Percentiles rank a stretch among this genome's conserved stretches.
Conservation (phyloP, 495 filamentous ascomycete species). For the Neurospora sp. region DNA sequence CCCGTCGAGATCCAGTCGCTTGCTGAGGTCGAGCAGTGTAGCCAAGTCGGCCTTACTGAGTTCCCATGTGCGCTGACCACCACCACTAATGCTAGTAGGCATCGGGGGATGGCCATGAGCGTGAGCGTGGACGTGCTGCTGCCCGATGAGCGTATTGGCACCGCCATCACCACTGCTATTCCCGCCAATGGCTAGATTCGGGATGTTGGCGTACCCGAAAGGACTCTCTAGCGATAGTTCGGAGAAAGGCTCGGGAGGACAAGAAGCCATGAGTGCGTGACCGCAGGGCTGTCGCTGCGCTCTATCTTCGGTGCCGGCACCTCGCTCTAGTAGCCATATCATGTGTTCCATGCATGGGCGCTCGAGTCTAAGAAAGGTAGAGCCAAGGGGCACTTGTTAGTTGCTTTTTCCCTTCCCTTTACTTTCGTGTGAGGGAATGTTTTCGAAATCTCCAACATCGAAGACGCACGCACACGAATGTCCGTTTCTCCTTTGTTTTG, state of each 20-base stretch:
- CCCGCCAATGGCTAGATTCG: background rate
- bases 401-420: slow-evolving; percentile 1
- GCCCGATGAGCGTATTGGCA: slow-evolving; percentile 4
- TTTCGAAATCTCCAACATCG: background rate
- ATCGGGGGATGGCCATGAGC: background rate
- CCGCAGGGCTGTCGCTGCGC: slow-evolving; percentile 43
- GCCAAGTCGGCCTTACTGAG: slow-evolving; percentile 63
- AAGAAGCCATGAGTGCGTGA: slow-evolving; percentile 84
- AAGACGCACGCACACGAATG: background rate
- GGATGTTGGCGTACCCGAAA: slow-evolving; percentile 31
- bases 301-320: slow-evolving; percentile 36
- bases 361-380: slow-evolving; percentile 59
- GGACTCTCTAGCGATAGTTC: slow-evolving; percentile 38
- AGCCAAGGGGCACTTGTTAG: slow-evolving; percentile 11
- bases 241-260: slow-evolving; percentile 54
- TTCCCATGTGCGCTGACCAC: slow-evolving; percentile 51
- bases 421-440: background rate
- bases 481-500: background rate
- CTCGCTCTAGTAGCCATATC: slow-evolving; percentile 57
- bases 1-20: slow-evolving; percentile 72
- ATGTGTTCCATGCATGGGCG: slow-evolving; percentile 91
- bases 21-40: slow-evolving; percentile 75
- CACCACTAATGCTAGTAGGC: background rate
- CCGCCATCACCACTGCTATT: slow-evolving; percentile 1
- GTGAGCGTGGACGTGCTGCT: background rate